Percentiles rank a stretch among this genome's conserved stretches.
These are phyloP conservation scores for Tremellales sp. DNA, from an alignment of 1,284 basidiomycete genomes.

Conservation along the genomic window DNA sequence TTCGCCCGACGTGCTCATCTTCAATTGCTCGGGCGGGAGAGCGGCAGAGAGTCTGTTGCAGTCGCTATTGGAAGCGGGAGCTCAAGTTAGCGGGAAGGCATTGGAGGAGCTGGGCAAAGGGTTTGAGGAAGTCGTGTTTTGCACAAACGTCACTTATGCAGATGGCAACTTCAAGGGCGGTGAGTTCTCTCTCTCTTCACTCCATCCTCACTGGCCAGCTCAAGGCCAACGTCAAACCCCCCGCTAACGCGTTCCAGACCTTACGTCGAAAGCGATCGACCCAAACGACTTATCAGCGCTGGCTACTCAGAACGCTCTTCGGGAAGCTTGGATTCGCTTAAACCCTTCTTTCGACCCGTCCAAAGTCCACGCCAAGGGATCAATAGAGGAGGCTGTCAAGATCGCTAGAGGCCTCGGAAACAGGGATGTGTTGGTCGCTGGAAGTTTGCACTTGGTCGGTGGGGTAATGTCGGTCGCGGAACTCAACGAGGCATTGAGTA, in stretches of 20 bases:
- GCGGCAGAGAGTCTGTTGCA: conserved; percentile 70
- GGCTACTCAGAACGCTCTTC: conserved; percentile 71
- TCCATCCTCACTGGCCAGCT: background rate
- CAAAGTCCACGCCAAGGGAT: conserved; percentile 72
- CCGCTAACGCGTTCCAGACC: conserved; percentile 53
- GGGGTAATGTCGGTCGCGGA: conserved; percentile 88
- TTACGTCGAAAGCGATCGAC: conserved; percentile 65
- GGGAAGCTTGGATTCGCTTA: conserved; percentile 66
- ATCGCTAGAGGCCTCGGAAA: conserved; percentile 52
- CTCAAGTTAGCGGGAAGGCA: conserved; percentile 34
- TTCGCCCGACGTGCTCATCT: conserved; percentile 65
- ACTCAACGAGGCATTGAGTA: conserved; percentile 55
- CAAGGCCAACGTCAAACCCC: conserved; percentile 18
- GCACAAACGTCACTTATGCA: conserved; percentile 90
- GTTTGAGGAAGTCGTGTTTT: conserved; percentile 87
- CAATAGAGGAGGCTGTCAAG: conserved; percentile 80
- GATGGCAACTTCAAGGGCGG: conserved; percentile 87
- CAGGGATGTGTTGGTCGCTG: conserved; percentile 74
- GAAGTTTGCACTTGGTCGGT: conserved; percentile 91
- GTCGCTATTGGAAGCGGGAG: conserved; percentile 52
- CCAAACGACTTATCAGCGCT: conserved; percentile 63
- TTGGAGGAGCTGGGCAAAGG: conserved; percentile 50
- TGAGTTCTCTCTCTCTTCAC: too few species aligned
- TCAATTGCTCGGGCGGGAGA: conserved; percentile 93
- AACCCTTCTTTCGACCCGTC: conserved; percentile 59